Evolutionary conservation across 495 filamentous ascomycete genomes (phyloP).

Genomic region (Talaromyces proteolyticus): DNA sequence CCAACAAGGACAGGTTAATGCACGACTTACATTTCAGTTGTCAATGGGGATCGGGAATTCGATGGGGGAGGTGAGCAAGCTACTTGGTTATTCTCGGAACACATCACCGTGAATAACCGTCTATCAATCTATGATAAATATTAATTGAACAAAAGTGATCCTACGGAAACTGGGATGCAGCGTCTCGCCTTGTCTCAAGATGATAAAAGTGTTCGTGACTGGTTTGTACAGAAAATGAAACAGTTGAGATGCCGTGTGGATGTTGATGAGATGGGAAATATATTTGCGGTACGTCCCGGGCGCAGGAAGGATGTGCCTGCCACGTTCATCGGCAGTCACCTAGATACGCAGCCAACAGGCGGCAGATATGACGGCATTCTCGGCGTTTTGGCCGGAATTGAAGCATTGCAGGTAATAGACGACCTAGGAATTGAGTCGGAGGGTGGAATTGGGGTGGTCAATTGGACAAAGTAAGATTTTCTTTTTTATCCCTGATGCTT

Average conservation of each 20-base stretch:
- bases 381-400: conserved; percentile 65
- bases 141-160: conserved; percentile 33
- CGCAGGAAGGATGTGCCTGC: conserved; percentile 46
- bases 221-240: conserved; percentile 64
- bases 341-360: conserved; percentile 74
- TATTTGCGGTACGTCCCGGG: conserved; percentile 66
- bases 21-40: conserved; percentile 59
- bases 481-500: too few relatives aligned
- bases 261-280: conserved; percentile 67
- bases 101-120: conserved; percentile 5
- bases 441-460: conserved; percentile 65
- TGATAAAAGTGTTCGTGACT: conserved; percentile 67
- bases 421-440: conserved; percentile 63
- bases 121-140: too few relatives aligned
- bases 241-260: conserved; percentile 56
- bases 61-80: conserved; percentile 63
- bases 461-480: conserved; percentile 74
- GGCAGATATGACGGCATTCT: conserved; percentile 72
- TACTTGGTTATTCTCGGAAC: conserved; percentile 4
- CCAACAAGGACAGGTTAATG: conserved; percentile 54
- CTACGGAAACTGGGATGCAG: conserved; percentile 62
- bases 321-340: conserved; percentile 66
- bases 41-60: conserved; percentile 57
- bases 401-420: conserved; percentile 61
- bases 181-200: conserved; percentile 62